phyloP scores from a whole-genome alignment of 441 rosid genomes.

The Corymbia citriodora region DNA sequence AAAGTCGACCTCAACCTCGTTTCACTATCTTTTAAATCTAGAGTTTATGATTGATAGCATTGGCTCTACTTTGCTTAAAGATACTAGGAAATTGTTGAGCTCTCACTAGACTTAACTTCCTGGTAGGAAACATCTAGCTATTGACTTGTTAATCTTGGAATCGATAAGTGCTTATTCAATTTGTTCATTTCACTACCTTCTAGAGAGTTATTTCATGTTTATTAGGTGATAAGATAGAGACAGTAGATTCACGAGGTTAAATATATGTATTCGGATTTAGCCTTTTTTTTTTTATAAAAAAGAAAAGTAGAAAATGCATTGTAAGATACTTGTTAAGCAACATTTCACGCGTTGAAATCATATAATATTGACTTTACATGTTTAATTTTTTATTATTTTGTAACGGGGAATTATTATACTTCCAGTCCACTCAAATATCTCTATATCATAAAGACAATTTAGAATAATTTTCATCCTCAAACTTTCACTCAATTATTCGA shows the following conservation, averaged over 20 bases:
- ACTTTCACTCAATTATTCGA: neutral
- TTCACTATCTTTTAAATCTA: neutral
- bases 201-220: neutral
- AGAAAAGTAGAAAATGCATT: neutral
- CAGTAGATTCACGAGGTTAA: neutral
- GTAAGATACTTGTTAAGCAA: neutral
- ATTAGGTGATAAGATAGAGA: neutral
- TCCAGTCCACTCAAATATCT: neutral
- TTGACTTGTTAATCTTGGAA: rapidly evolving
- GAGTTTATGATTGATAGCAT: neutral
- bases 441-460: neutral
- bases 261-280: neutral
- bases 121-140: neutral
- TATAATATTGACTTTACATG: neutral
- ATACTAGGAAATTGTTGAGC: neutral
- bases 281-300: neutral
- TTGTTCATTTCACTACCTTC: neutral
- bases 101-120: neutral
- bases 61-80: neutral
- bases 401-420: neutral
- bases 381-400: neutral
- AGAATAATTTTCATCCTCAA: neutral
- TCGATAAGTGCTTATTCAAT: neutral
- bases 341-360: neutral
- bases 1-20: no score